Evolutionary conservation across 495 filamentous ascomycete species (phyloP).

Genomic region (Penicillium argentinense): DNA sequence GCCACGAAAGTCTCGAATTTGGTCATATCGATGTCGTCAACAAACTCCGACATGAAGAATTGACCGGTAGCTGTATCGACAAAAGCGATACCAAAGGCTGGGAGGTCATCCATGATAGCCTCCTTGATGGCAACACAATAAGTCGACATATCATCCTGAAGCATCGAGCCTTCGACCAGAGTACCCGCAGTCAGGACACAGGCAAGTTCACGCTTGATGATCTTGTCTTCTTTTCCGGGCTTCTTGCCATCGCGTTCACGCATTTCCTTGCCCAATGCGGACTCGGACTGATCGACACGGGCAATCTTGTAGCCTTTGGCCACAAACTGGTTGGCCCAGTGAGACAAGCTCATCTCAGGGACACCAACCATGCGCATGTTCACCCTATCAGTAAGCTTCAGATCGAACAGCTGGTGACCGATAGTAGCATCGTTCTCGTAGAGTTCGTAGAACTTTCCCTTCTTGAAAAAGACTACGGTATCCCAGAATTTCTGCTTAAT

Average conservation of each 20-base stretch:
- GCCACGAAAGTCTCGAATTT: conserved; percentile 98
- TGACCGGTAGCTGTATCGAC: conserved; percentile 96
- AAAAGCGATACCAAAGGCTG: conserved; percentile 88
- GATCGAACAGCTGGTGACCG: conserved; percentile 93
- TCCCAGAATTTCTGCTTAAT: conserved; percentile 99
- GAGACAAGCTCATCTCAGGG: conserved; percentile 82
- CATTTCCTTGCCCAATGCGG: conserved; percentile 96
- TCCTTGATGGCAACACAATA: conserved; percentile 98
- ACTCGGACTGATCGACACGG: conserved; percentile 93
- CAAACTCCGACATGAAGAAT: conserved; percentile 88
- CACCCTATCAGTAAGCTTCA: conserved; percentile 96
- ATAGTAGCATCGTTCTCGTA: conserved; percentile 99
- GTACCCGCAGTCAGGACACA: conserved; percentile 91
- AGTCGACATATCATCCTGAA: conserved; percentile 96
- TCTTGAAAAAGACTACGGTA: conserved; percentile 99
- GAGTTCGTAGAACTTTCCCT: conserved; percentile 98
- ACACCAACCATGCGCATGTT: conserved; percentile 99
- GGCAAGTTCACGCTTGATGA: conserved; percentile 87
- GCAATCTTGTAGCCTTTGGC: conserved; percentile 96
- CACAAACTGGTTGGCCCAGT: conserved; percentile 94
- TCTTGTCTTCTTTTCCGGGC: conserved; percentile 72
- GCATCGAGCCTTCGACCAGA: conserved; percentile 92
- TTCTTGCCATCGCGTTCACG: conserved; percentile 73
- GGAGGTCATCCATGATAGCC: conserved; percentile 68
- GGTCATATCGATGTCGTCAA: conserved; percentile 90